Base-by-base conservation (phyloP, 305 asterid genomes). In the Lippia alba region DNA sequence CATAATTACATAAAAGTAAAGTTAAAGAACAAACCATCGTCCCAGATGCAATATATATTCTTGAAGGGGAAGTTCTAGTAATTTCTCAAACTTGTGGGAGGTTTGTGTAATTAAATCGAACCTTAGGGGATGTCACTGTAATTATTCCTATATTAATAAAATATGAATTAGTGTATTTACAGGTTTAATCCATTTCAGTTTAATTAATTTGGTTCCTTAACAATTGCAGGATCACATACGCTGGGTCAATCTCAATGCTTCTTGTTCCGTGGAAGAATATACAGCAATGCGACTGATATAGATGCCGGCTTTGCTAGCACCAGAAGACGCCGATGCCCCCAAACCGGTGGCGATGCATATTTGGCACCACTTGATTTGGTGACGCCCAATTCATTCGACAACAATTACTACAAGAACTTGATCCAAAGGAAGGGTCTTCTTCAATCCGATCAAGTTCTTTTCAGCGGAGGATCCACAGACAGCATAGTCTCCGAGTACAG, bases 321-420 rank as follows among this genome's bases (percentile, higher is more conserved):
- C 0, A 69, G 84, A 9, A 76, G 84, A 32, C 80, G 83, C 10
- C 15, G 14, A 1, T 90, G 95, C 72, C 95, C 95, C 4, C 64
- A 64, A 20, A 68, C 32, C 0, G 76, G 70, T 0, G 81, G 87
- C 0, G 66, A 87, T 18, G 4, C 33, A 1, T 85, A 84, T 15
- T 49, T 87, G 74, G 90, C 93, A 4, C 76, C 96, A 16, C 81
- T 87, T 5, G 91, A 90, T 80, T 66, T 84, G 78, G 89, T 81
- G 66, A 90, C 89, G 2, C 92, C 92, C 0, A 82, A 81, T 71
- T 64, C 80, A 0, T 80, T 87, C 15, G 96, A 84, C 56, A 89
- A 89, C 76, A 87, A 81, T 8, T 87, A 87, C 66, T 87, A 11
- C 66, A 84, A 63, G 69, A 87, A 86, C 3, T 45, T 90, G 48